These are phyloP conservation scores for Alternaria conjuncta DNA, from an alignment of 2,329 filamentous ascomycete genomes.

Conservation along the genomic window DNA sequence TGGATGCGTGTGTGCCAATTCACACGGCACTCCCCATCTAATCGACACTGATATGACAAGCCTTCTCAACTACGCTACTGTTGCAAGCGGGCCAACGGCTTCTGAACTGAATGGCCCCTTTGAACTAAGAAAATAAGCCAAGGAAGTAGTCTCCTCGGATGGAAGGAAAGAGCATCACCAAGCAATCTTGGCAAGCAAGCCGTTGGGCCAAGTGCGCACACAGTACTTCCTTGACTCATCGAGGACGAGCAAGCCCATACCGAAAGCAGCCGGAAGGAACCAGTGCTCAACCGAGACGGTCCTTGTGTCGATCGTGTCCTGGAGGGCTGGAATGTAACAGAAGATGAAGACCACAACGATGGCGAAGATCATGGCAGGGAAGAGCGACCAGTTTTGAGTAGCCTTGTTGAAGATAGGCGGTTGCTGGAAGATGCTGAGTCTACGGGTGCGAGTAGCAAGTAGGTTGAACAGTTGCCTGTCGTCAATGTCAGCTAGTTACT, in stretches of 20 bases:
- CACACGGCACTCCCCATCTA: neutral
- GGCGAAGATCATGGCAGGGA: slow-evolving; percentile 73
- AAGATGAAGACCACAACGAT: slow-evolving; percentile 71
- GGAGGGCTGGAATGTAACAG: slow-evolving; percentile 70
- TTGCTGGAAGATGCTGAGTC: slow-evolving; percentile 72
- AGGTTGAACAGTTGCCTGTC: slow-evolving; percentile 76
- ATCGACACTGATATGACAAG: neutral
- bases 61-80: neutral
- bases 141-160: neutral
- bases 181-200: slow-evolving; percentile 65
- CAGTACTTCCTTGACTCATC: slow-evolving; percentile 71
- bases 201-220: slow-evolving; percentile 65
- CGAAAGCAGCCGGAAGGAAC: slow-evolving; percentile 78
- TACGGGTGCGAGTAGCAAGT: slow-evolving; percentile 68
- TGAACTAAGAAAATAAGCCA: neutral
- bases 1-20: neutral
- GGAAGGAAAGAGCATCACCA: slow-evolving; percentile 58
- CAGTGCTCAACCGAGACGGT: slow-evolving; percentile 74
- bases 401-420: slow-evolving; percentile 68
- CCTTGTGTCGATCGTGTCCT: slow-evolving; percentile 66
- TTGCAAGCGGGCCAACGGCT: neutral
- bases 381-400: slow-evolving; percentile 73
- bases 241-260: slow-evolving; percentile 66
- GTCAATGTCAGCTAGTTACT: slow-evolving; percentile 9
- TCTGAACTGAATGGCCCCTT: neutral